Evolutionary conservation across 2,329 filamentous ascomycete genomes (phyloP), one percentile per base, ranked within the genome.

Genomic region (Seiridium cupressi): DNA sequence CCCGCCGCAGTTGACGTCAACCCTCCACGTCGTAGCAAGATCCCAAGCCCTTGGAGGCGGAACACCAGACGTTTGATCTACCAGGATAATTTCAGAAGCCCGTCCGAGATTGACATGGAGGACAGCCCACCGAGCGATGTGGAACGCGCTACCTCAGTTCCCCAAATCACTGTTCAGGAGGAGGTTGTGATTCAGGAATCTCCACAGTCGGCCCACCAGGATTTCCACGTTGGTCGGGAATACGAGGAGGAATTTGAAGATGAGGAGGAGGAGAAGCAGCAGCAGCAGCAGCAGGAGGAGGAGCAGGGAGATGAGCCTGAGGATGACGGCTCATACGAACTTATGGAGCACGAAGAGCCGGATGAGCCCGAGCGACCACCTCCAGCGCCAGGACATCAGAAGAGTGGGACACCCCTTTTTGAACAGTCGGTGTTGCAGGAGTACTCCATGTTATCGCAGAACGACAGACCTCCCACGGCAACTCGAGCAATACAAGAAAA

Each of bases 361-460:
- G 46, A 44, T 11, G 55, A 57, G 10, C 44, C 60, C 13, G n/a
- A 58, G 34, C 31, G 18, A 11, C 44, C 34, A 26, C 31, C 46
- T 31, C 55, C 10, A 47, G 36, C 18, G 11, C 44, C 13, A 31
- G 35, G n/a, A 10, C 44, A 34, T n/a, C 36, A 32, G 51, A 51
- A 51, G 55, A 34, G 18, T 54, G 18, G 31, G 7, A 38, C 36
- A 31, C 36, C 36, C 11, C 32, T 44, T 13, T 36, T 55, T 1
- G 61, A 65, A 36, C 63, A 62, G 42, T 59, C 57, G 5, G 64
- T 46, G n/a, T 8, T 51, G 6, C 77, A 80, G 26, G 80, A 81
- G 36, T 80, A 76, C 63, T 82, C 81, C 1, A 69, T 82, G 62
- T 68, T 84, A 1, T 69, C 76, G 1, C 73, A 74, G 51, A 64